These are phyloP conservation scores for Kluyveromyces starmeri DNA, from an alignment of 805 yeast genomes.

Conservation along the genomic window DNA sequence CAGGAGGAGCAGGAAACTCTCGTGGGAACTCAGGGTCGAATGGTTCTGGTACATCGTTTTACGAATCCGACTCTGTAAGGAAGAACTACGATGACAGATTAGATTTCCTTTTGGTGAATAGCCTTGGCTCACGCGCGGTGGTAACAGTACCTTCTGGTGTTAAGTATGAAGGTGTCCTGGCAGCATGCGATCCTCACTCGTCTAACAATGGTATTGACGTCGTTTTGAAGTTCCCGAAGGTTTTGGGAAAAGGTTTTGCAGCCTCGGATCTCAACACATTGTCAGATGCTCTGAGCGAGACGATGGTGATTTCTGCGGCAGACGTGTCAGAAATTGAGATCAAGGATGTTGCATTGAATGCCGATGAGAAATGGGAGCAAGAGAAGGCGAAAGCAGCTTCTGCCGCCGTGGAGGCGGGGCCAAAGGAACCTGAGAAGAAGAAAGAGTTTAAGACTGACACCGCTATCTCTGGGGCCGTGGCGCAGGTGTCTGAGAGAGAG, in stretches of 20 bases:
- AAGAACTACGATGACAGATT: conserved; percentile 46
- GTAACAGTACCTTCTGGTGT: conserved; percentile 59
- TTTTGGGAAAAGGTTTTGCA: conserved; percentile 29
- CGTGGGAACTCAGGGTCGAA: conserved; percentile 5
- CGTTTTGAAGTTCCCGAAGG: conserved; percentile 43
- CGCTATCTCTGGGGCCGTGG: conserved; percentile 57
- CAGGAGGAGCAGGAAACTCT: conserved; percentile 2
- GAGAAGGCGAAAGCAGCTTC: conserved; percentile 6
- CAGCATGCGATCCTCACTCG: conserved; percentile 36
- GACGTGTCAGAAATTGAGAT: conserved; percentile 36
- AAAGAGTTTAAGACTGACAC: conserved; percentile 67
- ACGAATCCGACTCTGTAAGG: conserved; percentile 22
- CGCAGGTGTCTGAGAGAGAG: conserved; percentile 51
- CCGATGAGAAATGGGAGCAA: conserved; percentile 17
- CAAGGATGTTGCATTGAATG: conserved; percentile 22
- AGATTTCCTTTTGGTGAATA: conserved; percentile 43
- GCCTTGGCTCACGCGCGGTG: conserved; percentile 49
- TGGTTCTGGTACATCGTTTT: conserved; percentile 11
- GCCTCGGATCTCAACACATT: conserved; percentile 28
- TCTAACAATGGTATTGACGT: conserved; percentile 43
- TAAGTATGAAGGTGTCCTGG: conserved; percentile 48
- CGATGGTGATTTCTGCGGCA: conserved; percentile 24
- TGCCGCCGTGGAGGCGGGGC: conserved; percentile 5
- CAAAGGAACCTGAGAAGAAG: conserved; percentile 6
- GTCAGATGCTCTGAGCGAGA: conserved; percentile 17